Conservation (phyloP, 495 filamentous ascomycete species). For the Entonaema liquescens region DNA sequence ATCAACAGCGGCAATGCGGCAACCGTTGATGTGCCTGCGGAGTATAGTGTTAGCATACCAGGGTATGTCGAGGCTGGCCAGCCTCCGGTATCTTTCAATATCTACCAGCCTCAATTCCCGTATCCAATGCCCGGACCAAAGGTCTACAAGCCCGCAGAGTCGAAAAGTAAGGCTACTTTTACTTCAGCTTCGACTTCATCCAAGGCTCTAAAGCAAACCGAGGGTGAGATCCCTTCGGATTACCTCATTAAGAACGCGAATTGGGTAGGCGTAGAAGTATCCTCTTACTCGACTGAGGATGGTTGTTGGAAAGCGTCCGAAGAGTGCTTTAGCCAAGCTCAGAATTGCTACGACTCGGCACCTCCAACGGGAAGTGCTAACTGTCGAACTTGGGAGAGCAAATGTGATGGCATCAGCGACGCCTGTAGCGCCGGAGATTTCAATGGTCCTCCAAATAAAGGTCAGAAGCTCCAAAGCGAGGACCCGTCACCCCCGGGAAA, state of each 20-base stretch:
- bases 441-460: constrained; percentile 67
- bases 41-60: constrained; percentile 67
- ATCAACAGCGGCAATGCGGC: constrained; percentile 58
- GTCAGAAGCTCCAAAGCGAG: constrained; percentile 48
- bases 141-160: constrained; percentile 50
- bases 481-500: constrained; percentile 23
- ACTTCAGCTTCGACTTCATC: background rate
- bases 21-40: constrained; percentile 46
- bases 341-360: constrained; percentile 64
- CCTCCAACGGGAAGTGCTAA: constrained; percentile 64
- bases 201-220: constrained; percentile 42
- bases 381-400: constrained; percentile 67
- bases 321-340: constrained; percentile 66
- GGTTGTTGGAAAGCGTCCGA: constrained; percentile 66
- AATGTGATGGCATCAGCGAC: constrained; percentile 63
- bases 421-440: constrained; percentile 59
- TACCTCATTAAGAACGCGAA: constrained; percentile 73
- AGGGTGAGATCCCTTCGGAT: constrained; percentile 57
- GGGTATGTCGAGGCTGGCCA: constrained; percentile 64
- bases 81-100: constrained; percentile 67
- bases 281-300: constrained; percentile 58
- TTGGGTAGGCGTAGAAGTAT: constrained; percentile 72
- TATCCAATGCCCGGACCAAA: constrained; percentile 70
- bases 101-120: constrained; percentile 59
- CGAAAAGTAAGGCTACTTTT: constrained; percentile 12